Evolutionary conservation across 2,329 filamentous ascomycete species (phyloP).

Genomic region (Aureobasidium zeae): DNA sequence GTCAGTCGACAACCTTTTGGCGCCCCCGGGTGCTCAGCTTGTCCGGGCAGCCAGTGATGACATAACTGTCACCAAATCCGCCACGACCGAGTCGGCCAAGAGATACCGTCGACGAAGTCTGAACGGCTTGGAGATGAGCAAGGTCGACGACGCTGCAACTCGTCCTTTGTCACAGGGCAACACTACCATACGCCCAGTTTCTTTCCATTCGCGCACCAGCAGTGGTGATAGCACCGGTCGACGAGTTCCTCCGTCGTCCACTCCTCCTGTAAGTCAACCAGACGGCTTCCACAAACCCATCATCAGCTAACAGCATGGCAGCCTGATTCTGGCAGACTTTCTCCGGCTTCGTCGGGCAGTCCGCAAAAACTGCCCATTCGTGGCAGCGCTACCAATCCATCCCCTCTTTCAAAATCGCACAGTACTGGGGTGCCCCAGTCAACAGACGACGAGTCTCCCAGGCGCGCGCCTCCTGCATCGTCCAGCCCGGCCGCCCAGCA

Average conservation of each 20-base stretch:
- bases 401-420: constrained; percentile 35
- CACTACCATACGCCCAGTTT: constrained; percentile 28
- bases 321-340: constrained; percentile 18
- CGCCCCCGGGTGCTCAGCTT: constrained; percentile 20
- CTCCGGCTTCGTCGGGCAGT: constrained; percentile 15
- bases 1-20: constrained; percentile 47
- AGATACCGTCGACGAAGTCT: constrained; percentile 76
- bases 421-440: constrained; percentile 13
- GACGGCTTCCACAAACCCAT: not conserved
- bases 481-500: constrained; percentile 71
- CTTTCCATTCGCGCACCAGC: constrained; percentile 25
- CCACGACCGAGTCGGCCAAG: constrained; percentile 58
- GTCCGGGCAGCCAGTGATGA: constrained; percentile 52
- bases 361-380: constrained; percentile 26
- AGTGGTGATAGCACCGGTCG: constrained; percentile 28
- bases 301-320: constrained; percentile 5
- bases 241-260: constrained; percentile 17
- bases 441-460: constrained; percentile 10
- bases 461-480: constrained; percentile 19
- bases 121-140: constrained; percentile 49
- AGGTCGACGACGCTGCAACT: constrained; percentile 18
- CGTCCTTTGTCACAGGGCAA: constrained; percentile 23
- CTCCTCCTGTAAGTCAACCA: constrained; percentile 14
- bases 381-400: constrained; percentile 34
- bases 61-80: constrained; percentile 51